Evolutionary conservation across 306 rosid species (phyloP).

Genomic region (Chamaecrista fasciculata): DNA sequence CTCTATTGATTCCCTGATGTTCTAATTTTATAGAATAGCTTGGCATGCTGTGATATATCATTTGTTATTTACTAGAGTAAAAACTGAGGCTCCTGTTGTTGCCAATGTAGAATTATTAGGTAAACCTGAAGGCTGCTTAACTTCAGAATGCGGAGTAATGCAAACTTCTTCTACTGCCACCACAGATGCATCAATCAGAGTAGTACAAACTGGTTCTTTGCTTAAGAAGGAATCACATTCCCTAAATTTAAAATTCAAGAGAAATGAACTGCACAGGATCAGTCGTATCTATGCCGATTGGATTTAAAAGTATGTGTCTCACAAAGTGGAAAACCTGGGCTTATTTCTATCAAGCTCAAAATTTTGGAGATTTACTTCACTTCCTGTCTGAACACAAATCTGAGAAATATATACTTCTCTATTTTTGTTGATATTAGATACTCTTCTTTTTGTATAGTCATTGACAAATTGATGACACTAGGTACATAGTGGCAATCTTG

Average conservation of each 20-base stretch:
- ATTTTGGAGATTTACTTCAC: slow-evolving; percentile 8
- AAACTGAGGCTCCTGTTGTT: background rate
- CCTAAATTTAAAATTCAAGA: slow-evolving; percentile 21
- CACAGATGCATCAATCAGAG: background rate
- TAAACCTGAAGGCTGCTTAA: slow-evolving; percentile 14
- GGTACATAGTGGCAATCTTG: background rate
- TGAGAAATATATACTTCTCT: background rate
- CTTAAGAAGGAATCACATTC: slow-evolving; percentile 11
- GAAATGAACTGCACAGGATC: slow-evolving; percentile 29
- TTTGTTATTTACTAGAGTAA: background rate
- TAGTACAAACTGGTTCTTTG: background rate
- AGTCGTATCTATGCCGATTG: slow-evolving; percentile 58
- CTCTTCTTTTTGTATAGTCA: slow-evolving; percentile 11
- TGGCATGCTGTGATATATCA: background rate
- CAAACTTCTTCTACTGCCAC: slow-evolving; percentile 13
- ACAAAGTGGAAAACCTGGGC: slow-evolving; percentile 15
- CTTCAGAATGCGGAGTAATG: background rate
- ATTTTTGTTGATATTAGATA: slow-evolving; percentile 19
- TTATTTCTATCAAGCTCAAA: background rate
- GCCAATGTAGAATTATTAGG: slow-evolving; percentile 22
- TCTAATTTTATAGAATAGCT: background rate
- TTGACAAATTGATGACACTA: background rate
- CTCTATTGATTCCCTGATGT: background rate
- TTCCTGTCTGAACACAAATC: background rate
- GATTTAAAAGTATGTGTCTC: slow-evolving; percentile 34